Evolutionary conservation across 768 basidiomycete genomes (phyloP).

Genomic region (Mycena polygramma): DNA sequence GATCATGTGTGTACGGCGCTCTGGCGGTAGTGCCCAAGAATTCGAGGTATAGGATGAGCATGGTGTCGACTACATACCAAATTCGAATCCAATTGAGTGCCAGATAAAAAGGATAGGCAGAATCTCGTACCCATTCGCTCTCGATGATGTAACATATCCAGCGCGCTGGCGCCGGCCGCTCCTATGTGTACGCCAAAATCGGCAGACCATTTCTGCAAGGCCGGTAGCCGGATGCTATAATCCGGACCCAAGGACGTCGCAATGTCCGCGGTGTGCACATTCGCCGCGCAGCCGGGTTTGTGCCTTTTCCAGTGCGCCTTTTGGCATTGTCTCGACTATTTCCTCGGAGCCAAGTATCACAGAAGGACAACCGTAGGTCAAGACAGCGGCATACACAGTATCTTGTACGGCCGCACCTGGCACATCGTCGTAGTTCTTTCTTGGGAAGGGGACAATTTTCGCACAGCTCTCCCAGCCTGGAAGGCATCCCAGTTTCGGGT

Average conservation of each 20-base stretch:
- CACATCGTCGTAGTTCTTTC: background rate
- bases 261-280: background rate
- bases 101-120: too few relatives aligned
- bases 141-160: constrained; percentile 1
- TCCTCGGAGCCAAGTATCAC: background rate
- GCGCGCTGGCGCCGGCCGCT: background rate
- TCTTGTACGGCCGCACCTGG: background rate
- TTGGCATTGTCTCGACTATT: background rate
- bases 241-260: background rate
- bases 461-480: background rate
- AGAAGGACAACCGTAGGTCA: background rate
- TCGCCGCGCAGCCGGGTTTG: background rate
- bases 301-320: background rate
- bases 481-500: constrained; percentile 5
- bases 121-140: constrained; percentile 13
- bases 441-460: background rate
- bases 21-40: too few relatives aligned
- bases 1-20: too few relatives aligned
- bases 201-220: constrained; percentile 12
- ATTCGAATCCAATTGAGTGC: too few relatives aligned
- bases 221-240: background rate
- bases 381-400: background rate
- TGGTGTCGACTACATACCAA: too few relatives aligned
- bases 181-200: constrained; percentile 3
- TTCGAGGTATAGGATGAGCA: too few relatives aligned